phyloP scores from a whole-genome alignment of 2,329 filamentous ascomycete genomes.

The Cytospora piceicola region DNA sequence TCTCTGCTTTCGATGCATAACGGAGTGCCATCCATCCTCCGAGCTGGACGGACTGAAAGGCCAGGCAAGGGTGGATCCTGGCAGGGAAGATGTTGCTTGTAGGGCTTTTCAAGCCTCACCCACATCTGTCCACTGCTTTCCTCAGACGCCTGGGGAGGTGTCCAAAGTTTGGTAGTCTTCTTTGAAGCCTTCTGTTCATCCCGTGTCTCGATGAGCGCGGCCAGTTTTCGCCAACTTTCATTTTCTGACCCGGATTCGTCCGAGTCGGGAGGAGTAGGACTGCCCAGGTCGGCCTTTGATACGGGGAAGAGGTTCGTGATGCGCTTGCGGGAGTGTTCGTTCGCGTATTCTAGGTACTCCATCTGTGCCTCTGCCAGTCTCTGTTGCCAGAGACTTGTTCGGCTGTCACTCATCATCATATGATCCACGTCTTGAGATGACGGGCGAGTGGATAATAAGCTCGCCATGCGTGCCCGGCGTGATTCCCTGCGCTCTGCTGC shows the following conservation, averaged over 20 bases:
- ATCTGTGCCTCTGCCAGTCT: slow-evolving; percentile 51
- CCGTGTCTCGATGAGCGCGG: slow-evolving; percentile 29
- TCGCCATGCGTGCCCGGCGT: slow-evolving; percentile 44
- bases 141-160: slow-evolving; percentile 25
- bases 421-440: slow-evolving; percentile 37
- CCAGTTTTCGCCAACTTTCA: slow-evolving; percentile 34
- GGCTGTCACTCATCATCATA: slow-evolving; percentile 39
- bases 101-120: slow-evolving; percentile 31
- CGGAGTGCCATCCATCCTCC: slow-evolving; percentile 40
- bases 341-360: slow-evolving; percentile 49
- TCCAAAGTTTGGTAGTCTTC: slow-evolving; percentile 35
- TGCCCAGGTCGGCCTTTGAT: slow-evolving; percentile 48
- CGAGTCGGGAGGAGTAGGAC: slow-evolving; percentile 59
- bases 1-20: slow-evolving; percentile 43
- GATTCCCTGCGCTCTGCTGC: slow-evolving; percentile 45
- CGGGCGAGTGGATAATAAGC: slow-evolving; percentile 25
- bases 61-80: slow-evolving; percentile 37
- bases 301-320: slow-evolving; percentile 47
- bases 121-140: slow-evolving; percentile 35
- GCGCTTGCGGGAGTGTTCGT: slow-evolving; percentile 42
- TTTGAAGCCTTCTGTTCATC: slow-evolving; percentile 13
- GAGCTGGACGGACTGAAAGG: slow-evolving; percentile 41
- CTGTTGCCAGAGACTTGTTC: slow-evolving; percentile 48
- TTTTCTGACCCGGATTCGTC: slow-evolving; percentile 50
- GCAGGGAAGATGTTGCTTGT: slow-evolving; percentile 17